phyloP scores from a whole-genome alignment of 2,329 filamentous ascomycete genomes.

The Didymella exigua region DNA sequence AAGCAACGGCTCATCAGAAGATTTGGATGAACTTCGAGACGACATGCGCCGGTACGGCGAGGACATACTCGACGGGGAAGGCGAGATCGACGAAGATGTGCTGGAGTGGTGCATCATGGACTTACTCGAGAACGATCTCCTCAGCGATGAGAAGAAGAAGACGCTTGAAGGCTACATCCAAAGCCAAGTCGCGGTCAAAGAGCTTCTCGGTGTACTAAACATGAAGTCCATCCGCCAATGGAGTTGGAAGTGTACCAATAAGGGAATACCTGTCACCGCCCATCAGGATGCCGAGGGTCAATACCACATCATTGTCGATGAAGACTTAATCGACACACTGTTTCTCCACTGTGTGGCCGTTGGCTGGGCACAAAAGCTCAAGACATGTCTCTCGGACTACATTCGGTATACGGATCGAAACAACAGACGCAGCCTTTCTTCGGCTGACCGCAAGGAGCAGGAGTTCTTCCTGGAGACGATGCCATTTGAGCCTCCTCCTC shows the following conservation, averaged over 20 bases:
- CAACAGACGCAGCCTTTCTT: neutral
- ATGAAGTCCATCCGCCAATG: slow-evolving; percentile 33
- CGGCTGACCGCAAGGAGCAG: slow-evolving; percentile 12
- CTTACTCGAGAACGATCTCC: slow-evolving; percentile 55
- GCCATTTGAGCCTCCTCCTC: neutral
- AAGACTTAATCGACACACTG: slow-evolving; percentile 37
- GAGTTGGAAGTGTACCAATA: slow-evolving; percentile 29
- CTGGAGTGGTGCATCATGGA: slow-evolving; percentile 57
- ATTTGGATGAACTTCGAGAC: slow-evolving; percentile 19
- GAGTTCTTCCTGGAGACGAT: slow-evolving; percentile 30
- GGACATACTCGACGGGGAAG: slow-evolving; percentile 16
- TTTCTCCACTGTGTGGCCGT: slow-evolving; percentile 33
- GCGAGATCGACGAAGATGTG: slow-evolving; percentile 49
- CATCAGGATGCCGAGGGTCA: slow-evolving; percentile 30
- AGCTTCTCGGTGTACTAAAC: slow-evolving; percentile 32
- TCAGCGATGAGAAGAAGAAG: slow-evolving; percentile 57
- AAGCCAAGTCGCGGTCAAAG: slow-evolving; percentile 27
- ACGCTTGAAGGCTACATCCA: slow-evolving; percentile 35
- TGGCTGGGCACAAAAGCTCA: slow-evolving; percentile 31
- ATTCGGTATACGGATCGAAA: neutral
- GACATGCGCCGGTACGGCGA: slow-evolving; percentile 23
- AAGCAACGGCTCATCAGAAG: neutral
- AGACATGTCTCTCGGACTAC: slow-evolving; percentile 14
- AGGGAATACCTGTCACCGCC: slow-evolving; percentile 32
- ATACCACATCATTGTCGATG: slow-evolving; percentile 32